Base-by-base conservation (phyloP, 192 early-diverging fungal species). In the Coemansia sp. region DNA sequence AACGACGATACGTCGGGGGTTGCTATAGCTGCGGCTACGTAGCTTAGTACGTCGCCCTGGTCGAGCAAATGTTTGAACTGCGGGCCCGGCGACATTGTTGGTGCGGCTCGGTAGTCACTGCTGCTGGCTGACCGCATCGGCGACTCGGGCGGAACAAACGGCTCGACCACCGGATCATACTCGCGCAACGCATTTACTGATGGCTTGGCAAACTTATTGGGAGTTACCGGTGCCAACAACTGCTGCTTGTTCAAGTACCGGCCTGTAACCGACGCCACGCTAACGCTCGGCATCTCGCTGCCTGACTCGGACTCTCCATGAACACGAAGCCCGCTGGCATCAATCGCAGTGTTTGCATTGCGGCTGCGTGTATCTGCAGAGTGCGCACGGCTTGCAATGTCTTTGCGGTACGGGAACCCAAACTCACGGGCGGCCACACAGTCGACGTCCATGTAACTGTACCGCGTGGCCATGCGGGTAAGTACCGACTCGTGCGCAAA, bases 381-480 rank as follows among this genome's bases (percentile, higher is more conserved):
- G 4, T 60, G 59, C 51, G 25, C 35, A 3, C 29, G 2, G 0
- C 29, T 14, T 51, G 19, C 19, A 21, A 61, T 59, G 14, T 69
- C 75, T 50, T 72, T 65, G 58, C 78, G 65, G 24, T 69, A 66
- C 17, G 72, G 66, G 21, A 89, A 75, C 15, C 93, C 93, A 67
- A 97, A 73, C 66, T 97, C 95, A 29, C 67, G 58, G 14, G 90
- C 84, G 19, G 83, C 87, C 50, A 95, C 87, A 48, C 85, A 73
- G 60, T 88, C 67, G 25, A 94, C 87, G 57, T 91, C 87, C 45
- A 92, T 74, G 68, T 90, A 95, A 37, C 85, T 83, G 77, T 93
- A 93, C 38, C 90, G 81, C 5, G 85, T 83, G 8, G 88, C 86
- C 56, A 95, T 86, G 14, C 85, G 70, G 15, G 82, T 75, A 14